Conservation (phyloP, 139 green algal genomes). For the Picochlorum sp. region DNA sequence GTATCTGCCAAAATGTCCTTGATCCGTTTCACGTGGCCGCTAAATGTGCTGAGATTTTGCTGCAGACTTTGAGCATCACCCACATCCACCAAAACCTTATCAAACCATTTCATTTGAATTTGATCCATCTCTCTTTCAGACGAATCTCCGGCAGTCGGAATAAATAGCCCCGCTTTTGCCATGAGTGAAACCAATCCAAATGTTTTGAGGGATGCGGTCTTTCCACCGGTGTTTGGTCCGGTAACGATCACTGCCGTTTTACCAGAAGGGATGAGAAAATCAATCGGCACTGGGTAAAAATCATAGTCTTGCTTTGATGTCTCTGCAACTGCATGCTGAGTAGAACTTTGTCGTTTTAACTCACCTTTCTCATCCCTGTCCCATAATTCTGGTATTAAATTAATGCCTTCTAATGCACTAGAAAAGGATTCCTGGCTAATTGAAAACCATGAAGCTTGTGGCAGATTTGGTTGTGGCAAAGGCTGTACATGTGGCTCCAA, state of each 20-base stretch:
- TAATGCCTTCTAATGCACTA: neutral
- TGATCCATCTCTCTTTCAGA: neutral
- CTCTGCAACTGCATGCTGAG: neutral
- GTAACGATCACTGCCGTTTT: constrained; percentile 56
- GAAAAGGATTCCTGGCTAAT: neutral
- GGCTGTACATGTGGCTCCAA: constrained; percentile 19
- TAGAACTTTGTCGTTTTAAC: too few relatives aligned
- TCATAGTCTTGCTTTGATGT: constrained; percentile 6
- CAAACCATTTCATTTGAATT: constrained; percentile 30
- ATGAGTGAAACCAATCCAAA: constrained; percentile 63
- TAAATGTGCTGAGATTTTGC: constrained; percentile 74
- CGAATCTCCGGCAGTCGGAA: constrained; percentile 28
- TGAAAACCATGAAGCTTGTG: neutral
- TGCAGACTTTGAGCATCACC: constrained; percentile 68
- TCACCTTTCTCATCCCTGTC: neutral
- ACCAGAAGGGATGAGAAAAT: constrained; percentile 42
- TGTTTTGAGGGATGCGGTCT: constrained; percentile 73
- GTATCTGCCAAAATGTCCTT: constrained; percentile 29
- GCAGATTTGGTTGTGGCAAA: constrained; percentile 15
- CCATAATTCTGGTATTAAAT: constrained; percentile 17
- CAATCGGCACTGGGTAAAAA: constrained; percentile 16
- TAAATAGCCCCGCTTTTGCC: constrained; percentile 66
- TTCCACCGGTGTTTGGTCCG: constrained; percentile 75
- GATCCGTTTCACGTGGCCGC: constrained; percentile 48
- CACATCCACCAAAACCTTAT: constrained; percentile 62